These are phyloP conservation scores for Pyrrhoderma lamaoense DNA, from an alignment of 1,284 basidiomycete genomes.

Conservation along the genomic window DNA sequence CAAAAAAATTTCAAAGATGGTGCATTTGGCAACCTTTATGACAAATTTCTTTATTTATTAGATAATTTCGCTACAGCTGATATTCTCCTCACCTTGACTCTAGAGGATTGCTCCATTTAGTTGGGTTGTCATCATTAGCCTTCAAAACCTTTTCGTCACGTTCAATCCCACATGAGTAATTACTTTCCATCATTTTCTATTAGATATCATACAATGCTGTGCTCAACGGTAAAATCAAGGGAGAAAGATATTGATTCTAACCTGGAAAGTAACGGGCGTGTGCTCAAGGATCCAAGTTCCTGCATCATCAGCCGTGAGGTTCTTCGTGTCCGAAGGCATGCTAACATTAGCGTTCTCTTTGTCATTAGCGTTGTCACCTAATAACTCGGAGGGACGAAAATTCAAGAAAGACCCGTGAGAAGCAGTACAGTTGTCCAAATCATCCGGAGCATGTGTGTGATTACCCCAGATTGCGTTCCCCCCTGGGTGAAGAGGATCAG, in stretches of 20 bases:
- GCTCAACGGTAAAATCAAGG: no score
- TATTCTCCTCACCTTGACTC: conserved; percentile 66
- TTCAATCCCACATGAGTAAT: conserved; percentile 95
- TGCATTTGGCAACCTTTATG: conserved; percentile 71
- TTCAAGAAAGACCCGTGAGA: conserved; percentile 80
- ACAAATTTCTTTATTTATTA: neutral
- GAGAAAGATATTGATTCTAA: conserved; percentile 24
- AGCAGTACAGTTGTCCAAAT: conserved; percentile 52
- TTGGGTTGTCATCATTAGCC: conserved; percentile 63
- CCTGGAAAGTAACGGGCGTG: conserved; percentile 80
- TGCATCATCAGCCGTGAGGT: conserved; percentile 78
- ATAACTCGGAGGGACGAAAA: conserved; percentile 48
- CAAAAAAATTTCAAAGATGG: conserved; percentile 93
- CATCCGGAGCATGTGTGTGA: conserved; percentile 67
- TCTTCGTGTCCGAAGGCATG: conserved; percentile 33
- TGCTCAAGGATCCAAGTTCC: conserved; percentile 79
- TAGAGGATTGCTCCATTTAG: conserved; percentile 93
- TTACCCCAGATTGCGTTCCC: conserved; percentile 91
- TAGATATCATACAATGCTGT: neutral
- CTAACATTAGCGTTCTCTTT: conserved; percentile 29
- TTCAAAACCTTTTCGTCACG: conserved; percentile 58
- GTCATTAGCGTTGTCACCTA: conserved; percentile 16
- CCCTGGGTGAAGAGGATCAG: conserved; percentile 39
- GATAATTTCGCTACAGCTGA: no score
- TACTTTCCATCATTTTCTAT: conserved; percentile 82